These are phyloP conservation scores for Penicillium hesseltinei DNA, from an alignment of 2,329 filamentous ascomycete species.

Conservation along the genomic window DNA sequence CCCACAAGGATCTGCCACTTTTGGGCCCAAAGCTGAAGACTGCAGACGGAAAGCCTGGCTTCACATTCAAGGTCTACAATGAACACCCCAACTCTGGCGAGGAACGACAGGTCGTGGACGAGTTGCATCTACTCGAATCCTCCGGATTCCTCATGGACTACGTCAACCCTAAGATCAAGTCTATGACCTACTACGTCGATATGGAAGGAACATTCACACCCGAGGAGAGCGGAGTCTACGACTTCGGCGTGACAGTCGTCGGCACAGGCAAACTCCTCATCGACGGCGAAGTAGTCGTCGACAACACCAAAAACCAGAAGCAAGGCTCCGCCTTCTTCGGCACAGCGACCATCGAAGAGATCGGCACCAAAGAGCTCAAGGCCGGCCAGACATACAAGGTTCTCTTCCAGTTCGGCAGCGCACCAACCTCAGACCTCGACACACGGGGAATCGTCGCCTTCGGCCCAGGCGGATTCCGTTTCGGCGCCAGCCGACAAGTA, in stretches of 20 bases:
- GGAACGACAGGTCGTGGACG: constrained; percentile 53
- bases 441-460: constrained; percentile 50
- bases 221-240: constrained; percentile 60
- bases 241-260: constrained; percentile 65
- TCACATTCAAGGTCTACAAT: constrained; percentile 63
- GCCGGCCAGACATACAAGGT: constrained; percentile 60
- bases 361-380: constrained; percentile 56
- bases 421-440: constrained; percentile 58
- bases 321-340: constrained; percentile 66
- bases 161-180: constrained; percentile 53
- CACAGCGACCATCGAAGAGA: constrained; percentile 62
- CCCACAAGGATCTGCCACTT: constrained; percentile 62
- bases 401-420: constrained; percentile 60
- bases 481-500: constrained; percentile 61
- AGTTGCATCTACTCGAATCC: constrained; percentile 46
- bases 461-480: constrained; percentile 60
- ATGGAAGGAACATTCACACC: constrained; percentile 61
- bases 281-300: constrained; percentile 61
- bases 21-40: constrained; percentile 55
- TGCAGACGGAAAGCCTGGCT: constrained; percentile 54
- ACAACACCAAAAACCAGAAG: constrained; percentile 64
- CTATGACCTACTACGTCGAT: constrained; percentile 57
- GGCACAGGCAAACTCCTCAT: constrained; percentile 66
- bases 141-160: constrained; percentile 54
- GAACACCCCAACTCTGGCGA: constrained; percentile 51